Base-by-base conservation (phyloP, 495 filamentous ascomycete species). In the Penicillium waksmanii region DNA sequence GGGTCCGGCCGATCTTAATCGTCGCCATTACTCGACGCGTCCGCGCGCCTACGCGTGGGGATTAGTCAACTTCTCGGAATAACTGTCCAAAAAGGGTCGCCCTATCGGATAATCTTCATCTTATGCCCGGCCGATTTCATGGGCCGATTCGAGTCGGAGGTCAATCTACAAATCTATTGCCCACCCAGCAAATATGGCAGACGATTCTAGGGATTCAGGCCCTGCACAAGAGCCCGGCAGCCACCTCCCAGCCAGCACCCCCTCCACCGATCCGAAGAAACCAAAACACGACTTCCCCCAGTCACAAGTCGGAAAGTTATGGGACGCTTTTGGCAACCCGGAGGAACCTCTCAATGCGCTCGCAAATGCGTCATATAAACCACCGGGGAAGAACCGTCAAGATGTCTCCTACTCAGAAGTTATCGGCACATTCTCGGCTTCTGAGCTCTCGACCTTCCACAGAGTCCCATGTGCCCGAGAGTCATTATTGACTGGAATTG, bases 381-480 rank as follows among this genome's bases (percentile, higher is more conserved):
- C 82, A 13, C 77, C 80, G 25, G 81, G 78, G 38, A 78, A 80
- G 50, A 70, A 75, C 42, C 44, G 73, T 40, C 71, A 77, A 8
- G 75, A 81, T 58, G 63, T 78, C 4, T 76, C 81, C 13, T 63
- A 96, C 43, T 74, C 77, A 9, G 87, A 93, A 15, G 90, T 84
- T 0, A 69, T 90, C 21, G 83, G 85, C 42, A 83, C 82, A 19
- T 85, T 97, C 51, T 84, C 82, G 15, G 52, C 85, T 9, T 76
- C 85, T 49, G 90, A 96, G 68, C 87, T 93, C 55, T 78, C 85
- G 25, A 82, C 84, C 10, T 82, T 96, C 57, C 86, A 93, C 73
- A 87, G 89, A 67, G 80, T 85, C 60, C 95, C 94, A 18, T 97
- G 95, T 74, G 87, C 89, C 5, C 85, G 94, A 27, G 87, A 95